Conservation (phyloP, 345 rosid genomes). For the Melaleuca quinquenervia region DNA sequence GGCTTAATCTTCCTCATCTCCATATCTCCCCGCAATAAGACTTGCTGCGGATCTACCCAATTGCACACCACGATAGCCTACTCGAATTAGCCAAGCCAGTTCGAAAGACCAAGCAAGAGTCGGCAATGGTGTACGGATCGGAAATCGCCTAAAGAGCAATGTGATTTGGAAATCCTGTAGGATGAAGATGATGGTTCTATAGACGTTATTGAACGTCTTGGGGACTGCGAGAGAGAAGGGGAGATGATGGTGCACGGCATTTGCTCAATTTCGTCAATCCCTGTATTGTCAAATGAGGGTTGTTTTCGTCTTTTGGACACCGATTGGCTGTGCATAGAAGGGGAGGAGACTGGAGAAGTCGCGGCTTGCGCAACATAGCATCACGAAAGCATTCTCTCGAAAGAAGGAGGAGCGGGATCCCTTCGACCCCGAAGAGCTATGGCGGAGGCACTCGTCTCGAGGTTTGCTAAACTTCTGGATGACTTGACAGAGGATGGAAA, state of each 20-base stretch:
- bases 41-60: not conserved
- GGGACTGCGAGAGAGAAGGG: too few relatives aligned
- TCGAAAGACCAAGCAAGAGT: not conserved
- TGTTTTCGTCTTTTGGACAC: too few relatives aligned
- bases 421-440: not conserved
- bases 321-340: too few relatives aligned
- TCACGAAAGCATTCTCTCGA: not conserved
- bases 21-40: not conserved
- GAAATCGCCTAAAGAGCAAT: not conserved
- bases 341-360: not conserved
- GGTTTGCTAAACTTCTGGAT: not conserved
- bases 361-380: not conserved
- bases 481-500: accelerated
- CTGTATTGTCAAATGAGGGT: too few relatives aligned
- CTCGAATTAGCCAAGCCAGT: not conserved
- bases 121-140: not conserved
- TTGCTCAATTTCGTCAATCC: not conserved
- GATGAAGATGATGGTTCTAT: too few relatives aligned
- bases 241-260: too few relatives aligned
- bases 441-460: not conserved
- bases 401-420: not conserved
- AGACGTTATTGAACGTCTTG: too few relatives aligned
- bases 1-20: not conserved
- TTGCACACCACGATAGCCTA: not conserved
- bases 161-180: not conserved